Evolutionary conservation across 495 filamentous ascomycete genomes (phyloP).

Genomic region (Hyphodiscus hymeniophilus): DNA sequence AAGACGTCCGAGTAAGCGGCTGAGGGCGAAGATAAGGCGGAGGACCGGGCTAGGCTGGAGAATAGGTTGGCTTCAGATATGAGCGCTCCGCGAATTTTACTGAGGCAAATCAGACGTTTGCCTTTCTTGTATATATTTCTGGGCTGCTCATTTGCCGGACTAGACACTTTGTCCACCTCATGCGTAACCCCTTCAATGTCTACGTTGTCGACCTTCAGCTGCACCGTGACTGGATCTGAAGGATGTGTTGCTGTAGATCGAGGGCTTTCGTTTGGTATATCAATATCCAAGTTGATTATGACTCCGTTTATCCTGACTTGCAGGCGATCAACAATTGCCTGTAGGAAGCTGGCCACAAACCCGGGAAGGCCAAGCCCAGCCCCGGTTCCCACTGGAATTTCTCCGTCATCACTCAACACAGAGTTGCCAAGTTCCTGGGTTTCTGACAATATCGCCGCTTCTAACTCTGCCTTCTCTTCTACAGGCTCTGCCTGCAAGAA

Average conservation of each 20-base stretch:
- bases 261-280: constrained; percentile 50
- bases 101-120: constrained; percentile 56
- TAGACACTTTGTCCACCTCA: constrained; percentile 1
- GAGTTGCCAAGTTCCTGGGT: constrained; percentile 55
- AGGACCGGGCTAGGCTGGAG: constrained; percentile 52
- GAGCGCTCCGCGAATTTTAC: constrained; percentile 54
- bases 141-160: constrained; percentile 23
- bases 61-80: constrained; percentile 70
- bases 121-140: constrained; percentile 38
- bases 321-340: constrained; percentile 73
- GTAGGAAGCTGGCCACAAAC: constrained; percentile 75
- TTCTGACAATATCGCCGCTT: constrained; percentile 63
- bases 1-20: constrained; percentile 18
- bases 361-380: constrained; percentile 66
- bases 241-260: constrained; percentile 25
- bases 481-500: constrained; percentile 76
- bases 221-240: constrained; percentile 50
- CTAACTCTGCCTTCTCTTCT: constrained; percentile 65
- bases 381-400: constrained; percentile 58
- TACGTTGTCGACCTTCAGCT: constrained; percentile 57
- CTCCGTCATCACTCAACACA: constrained; percentile 46
- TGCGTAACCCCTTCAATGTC: constrained; percentile 57
- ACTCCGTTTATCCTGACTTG: constrained; percentile 58
- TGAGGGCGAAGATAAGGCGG: constrained; percentile 51
- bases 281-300: constrained; percentile 50